phyloP scores from a whole-genome alignment of 2,329 filamentous ascomycete species.

The Penicillium glabrum region DNA sequence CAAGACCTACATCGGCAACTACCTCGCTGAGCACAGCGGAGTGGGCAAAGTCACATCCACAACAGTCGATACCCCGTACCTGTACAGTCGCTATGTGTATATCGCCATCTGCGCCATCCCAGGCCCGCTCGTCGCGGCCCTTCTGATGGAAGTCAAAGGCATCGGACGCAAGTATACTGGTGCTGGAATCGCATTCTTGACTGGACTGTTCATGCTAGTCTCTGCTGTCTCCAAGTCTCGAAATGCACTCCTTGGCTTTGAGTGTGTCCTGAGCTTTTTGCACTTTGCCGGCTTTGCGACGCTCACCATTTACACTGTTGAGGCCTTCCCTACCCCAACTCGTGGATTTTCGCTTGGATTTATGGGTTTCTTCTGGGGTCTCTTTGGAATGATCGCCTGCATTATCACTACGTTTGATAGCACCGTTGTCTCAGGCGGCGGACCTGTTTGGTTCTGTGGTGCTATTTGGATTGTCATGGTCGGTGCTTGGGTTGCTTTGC shows the following conservation, averaged over 20 bases:
- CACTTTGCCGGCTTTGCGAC: conserved; percentile 12
- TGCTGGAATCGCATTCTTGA: conserved; percentile 14
- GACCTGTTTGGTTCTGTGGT: conserved; percentile 22
- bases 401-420: conserved; percentile 13
- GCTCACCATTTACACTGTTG: conserved; percentile 17
- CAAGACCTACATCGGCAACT: conserved; percentile 16
- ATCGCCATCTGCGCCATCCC: conserved; percentile 17
- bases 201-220: conserved; percentile 18
- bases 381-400: conserved; percentile 14
- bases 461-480: conserved; percentile 21
- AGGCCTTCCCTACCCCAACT: conserved; percentile 11
- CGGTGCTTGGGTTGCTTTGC: conserved; percentile 11
- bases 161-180: conserved; percentile 17
- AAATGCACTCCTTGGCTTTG: conserved; percentile 11
- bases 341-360: conserved; percentile 13
- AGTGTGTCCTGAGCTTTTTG: conserved; percentile 17
- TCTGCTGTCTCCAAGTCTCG: conserved; percentile 9
- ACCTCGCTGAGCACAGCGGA: conserved; percentile 6
- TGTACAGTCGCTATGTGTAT: conserved; percentile 19
- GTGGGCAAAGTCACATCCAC: conserved; percentile 9
- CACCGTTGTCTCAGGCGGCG: background rate
- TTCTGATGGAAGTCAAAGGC: conserved; percentile 12
- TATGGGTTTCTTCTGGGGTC: conserved; percentile 13
- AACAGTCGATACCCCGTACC: conserved; percentile 10
- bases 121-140: conserved; percentile 11